A percentile compares a stretch with the other conserved stretches of the same genome.
Conservation (phyloP, 2,329 filamentous ascomycete genomes). For the Pleurostoma richardsiae region DNA sequence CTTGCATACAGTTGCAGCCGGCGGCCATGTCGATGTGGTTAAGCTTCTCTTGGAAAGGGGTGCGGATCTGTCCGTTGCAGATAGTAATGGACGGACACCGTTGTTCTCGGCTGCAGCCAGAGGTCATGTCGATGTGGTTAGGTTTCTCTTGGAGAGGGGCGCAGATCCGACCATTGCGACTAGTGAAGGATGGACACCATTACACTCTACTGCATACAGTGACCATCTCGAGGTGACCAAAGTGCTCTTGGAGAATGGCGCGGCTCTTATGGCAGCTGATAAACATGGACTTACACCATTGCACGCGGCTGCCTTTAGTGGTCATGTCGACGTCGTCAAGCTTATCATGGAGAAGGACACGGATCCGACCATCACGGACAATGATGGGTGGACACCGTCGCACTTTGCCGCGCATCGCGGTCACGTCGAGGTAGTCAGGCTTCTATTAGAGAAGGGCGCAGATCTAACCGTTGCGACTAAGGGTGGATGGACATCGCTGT, state of each 20-base stretch:
- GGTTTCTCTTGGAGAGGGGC: conserved; percentile 23
- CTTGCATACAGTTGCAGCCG: conserved; percentile 5
- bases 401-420: conserved; percentile 1
- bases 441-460: conserved; percentile 7
- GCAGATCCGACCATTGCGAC: conserved; percentile 30
- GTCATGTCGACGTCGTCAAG: conserved; percentile 8
- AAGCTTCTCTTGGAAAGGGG: conserved; percentile 11
- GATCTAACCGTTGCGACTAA: background rate
- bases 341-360: conserved; percentile 9
- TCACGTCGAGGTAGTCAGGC: conserved; percentile 5
- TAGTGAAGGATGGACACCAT: conserved; percentile 11
- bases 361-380: conserved; percentile 6
- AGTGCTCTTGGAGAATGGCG: conserved; percentile 4
- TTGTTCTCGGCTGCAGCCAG: conserved; percentile 6
- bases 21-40: conserved; percentile 11
- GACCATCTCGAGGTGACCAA: conserved; percentile 3
- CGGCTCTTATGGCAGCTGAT: conserved; percentile 1
- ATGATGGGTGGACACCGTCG: conserved; percentile 3
- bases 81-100: conserved; percentile 7
- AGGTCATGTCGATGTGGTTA: conserved; percentile 19
- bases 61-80: conserved; percentile 6
- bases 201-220: conserved; percentile 8
- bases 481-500: conserved; percentile 3
- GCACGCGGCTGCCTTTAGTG: conserved; percentile 2
- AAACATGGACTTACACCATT: conserved; percentile 3